These are phyloP conservation scores for Pleurotus ostreatus DNA, from an alignment of 768 basidiomycete species.

Conservation along the genomic window DNA sequence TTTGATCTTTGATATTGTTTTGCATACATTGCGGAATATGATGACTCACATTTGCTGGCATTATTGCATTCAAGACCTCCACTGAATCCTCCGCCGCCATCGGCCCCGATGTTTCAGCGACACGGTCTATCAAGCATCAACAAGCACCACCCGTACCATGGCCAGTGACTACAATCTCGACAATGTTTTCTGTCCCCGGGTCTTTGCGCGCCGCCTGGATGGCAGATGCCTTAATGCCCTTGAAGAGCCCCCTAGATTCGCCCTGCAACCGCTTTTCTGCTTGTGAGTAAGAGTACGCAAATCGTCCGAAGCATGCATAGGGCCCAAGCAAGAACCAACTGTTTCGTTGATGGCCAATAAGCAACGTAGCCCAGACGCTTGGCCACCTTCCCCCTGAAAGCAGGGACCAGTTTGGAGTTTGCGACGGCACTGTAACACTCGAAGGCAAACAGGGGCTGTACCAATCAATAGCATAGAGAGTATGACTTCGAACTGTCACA, in stretches of 20 bases:
- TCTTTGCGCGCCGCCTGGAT: constrained; percentile 34
- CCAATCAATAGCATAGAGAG: constrained; percentile 36
- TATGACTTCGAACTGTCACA: constrained; percentile 36
- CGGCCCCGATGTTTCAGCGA: constrained; percentile 27
- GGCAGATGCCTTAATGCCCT: constrained; percentile 32
- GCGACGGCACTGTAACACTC: constrained; percentile 40
- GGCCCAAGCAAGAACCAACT: constrained; percentile 43
- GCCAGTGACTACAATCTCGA: constrained; percentile 47
- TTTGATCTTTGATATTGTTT: too few species aligned
- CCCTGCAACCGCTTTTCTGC: constrained; percentile 35
- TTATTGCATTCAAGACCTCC: too few species aligned
- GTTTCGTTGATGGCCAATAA: constrained; percentile 38
- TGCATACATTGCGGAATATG: too few species aligned
- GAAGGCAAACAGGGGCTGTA: constrained; percentile 42
- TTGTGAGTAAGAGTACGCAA: constrained; percentile 32
- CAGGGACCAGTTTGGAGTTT: constrained; percentile 28
- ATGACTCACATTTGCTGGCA: too few species aligned
- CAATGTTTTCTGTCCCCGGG: constrained; percentile 27
- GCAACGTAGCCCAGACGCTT: constrained; percentile 43
- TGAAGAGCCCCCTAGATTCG: constrained; percentile 54
- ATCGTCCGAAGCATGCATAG: constrained; percentile 44
- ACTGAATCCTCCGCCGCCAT: too few species aligned
- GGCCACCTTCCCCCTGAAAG: constrained; percentile 38
- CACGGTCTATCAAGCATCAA: constrained; percentile 28
- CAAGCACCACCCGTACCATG: constrained; percentile 56